Evolutionary conservation across 2,329 filamentous ascomycete genomes (phyloP), one percentile per base, ranked within the genome.

Genomic region (Calonectria montana): DNA sequence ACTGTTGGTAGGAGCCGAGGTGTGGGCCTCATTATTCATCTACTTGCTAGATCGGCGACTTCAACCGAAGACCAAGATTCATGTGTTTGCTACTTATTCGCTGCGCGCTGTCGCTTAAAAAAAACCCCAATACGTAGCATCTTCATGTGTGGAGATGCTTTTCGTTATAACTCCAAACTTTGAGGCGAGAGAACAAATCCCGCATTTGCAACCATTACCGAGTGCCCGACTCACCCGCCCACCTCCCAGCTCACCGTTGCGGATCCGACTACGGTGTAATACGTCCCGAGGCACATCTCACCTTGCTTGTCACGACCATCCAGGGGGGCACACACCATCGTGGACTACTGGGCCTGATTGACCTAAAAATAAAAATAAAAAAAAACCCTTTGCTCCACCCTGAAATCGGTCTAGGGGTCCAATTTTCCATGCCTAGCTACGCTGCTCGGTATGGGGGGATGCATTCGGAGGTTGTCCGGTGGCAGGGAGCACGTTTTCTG

Each of bases 381-480:
- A n/a, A n/a, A n/a, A 68, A 37, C 50, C 43, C 50, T 62, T 67
- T 55, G 64, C 69, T 71, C 69, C 69, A 70, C 69, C 47, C 64
- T 53, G 37, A 31, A 53, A 39, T 25, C 62, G 31, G 53, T 48
- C 61, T 12, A 35, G 3, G 61, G 47, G 59, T 69, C 59, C 67
- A 57, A 16, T 69, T 57, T 69, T 64, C 57, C 47, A 57, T 57
- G 37, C 47, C 61, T 61, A 62, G 67, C 48, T 69, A 69, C 68
- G 55, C 55, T 45, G 37, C 63, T 70, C 68, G 63, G 68, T 47
- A 66, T 31, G 63, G 63, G 55, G 39, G 29, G 41, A 31, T 27
- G 69, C 64, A 63, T 57, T 67, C 69, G 69, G 69, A 71, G 55
- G 55, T 67, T 71, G 69, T 35, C 69, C 69, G 64, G 69, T 27